Evolutionary conservation across 352 stramenopile genomes (phyloP).

Genomic region (Aphanomyces invadans): DNA sequence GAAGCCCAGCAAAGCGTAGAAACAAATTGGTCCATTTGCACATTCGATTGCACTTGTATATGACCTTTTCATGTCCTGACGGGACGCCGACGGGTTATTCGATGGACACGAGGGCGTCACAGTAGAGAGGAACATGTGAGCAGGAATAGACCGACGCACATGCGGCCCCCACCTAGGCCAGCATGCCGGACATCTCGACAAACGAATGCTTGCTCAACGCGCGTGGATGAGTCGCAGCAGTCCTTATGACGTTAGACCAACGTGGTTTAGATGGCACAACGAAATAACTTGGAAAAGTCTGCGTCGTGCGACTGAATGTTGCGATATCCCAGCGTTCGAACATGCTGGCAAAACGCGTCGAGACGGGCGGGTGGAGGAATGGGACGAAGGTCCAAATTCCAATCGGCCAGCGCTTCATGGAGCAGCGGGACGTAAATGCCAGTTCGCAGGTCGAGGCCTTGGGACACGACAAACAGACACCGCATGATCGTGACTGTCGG

Average conservation of each 20-base stretch:
- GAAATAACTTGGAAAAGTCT: background rate
- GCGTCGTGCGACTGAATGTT: conserved; percentile 1
- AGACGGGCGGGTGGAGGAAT: background rate
- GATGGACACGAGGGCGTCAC: too few species aligned
- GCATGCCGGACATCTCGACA: too few species aligned
- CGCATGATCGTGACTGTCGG: background rate
- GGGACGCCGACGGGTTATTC: too few species aligned
- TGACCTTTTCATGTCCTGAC: too few species aligned
- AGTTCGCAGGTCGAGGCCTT: background rate
- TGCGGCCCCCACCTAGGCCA: too few species aligned
- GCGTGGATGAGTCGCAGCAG: too few species aligned
- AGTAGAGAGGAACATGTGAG: too few species aligned
- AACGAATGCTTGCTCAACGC: too few species aligned
- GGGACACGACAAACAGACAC: conserved; percentile 3
- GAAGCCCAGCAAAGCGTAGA: background rate
- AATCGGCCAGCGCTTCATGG: background rate
- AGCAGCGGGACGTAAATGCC: background rate
- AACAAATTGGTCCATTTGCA: background rate
- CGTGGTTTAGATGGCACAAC: background rate
- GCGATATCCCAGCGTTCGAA: background rate
- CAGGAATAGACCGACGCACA: too few species aligned
- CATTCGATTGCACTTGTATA: background rate
- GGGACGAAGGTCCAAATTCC: background rate
- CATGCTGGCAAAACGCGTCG: background rate
- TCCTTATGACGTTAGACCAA: too few species aligned